These are phyloP conservation scores for Psidium friedrichsthalianum DNA, from an alignment of 345 rosid genomes.

Conservation along the genomic window DNA sequence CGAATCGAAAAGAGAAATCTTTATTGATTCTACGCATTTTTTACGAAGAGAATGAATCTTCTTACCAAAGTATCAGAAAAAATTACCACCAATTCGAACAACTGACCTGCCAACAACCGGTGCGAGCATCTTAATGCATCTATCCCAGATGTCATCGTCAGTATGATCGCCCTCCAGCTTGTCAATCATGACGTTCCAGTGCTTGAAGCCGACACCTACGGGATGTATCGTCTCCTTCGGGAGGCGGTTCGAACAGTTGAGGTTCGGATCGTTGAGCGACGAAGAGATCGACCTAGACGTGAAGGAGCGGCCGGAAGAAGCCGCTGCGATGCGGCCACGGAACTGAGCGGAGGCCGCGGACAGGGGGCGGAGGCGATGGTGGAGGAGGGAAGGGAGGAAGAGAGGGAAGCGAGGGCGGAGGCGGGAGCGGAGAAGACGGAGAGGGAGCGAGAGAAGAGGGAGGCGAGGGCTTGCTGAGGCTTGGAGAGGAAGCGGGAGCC, in stretches of 20 bases:
- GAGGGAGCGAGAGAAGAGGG: constrained; percentile 10
- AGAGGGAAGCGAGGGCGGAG: constrained; percentile 8
- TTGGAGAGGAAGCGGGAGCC: constrained; percentile 30
- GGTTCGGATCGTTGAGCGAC: constrained; percentile 58
- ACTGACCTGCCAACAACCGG: constrained; percentile 61
- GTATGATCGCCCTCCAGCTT: constrained; percentile 51
- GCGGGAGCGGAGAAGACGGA: constrained; percentile 1
- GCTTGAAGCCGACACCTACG: constrained; percentile 83
- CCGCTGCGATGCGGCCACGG: constrained; percentile 4
- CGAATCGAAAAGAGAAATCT: too few relatives aligned
- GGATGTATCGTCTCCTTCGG: constrained; percentile 77
- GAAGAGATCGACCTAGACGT: constrained; percentile 42
- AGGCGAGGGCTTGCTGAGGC: constrained; percentile 14
- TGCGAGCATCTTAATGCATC: constrained; percentile 66
- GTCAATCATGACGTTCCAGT: constrained; percentile 83
- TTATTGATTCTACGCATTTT: too few relatives aligned
- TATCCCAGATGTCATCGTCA: constrained; percentile 76
- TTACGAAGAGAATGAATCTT: background rate
- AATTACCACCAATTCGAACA: background rate
- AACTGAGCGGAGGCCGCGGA: constrained; percentile 3
- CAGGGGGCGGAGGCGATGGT: constrained; percentile 13
- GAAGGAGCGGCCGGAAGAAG: constrained; percentile 16
- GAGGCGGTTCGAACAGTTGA: constrained; percentile 81
- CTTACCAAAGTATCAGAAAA: too few relatives aligned
- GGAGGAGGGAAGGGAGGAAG: background rate